phyloP scores from a whole-genome alignment of 139 green algal genomes.

The Micractinium conductrix region DNA sequence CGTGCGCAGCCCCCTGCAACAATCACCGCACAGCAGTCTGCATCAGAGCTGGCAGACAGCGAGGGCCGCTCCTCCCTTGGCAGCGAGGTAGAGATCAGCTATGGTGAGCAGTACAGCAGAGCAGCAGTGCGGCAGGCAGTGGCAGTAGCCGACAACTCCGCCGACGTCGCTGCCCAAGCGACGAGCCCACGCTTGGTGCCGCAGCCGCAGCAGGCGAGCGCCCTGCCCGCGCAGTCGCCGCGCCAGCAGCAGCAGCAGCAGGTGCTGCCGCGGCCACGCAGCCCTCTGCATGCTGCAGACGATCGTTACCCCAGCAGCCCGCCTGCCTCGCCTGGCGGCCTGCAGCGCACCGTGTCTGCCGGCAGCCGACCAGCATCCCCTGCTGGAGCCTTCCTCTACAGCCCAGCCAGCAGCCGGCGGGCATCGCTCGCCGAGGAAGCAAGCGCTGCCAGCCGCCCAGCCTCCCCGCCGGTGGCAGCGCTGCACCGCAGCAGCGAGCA shows the following conservation, averaged over 20 bases:
- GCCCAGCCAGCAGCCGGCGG: background rate
- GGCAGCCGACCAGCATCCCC: background rate
- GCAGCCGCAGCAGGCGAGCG: background rate
- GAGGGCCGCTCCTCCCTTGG: background rate
- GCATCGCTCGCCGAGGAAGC: background rate
- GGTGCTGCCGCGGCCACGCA: background rate
- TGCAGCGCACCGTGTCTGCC: background rate
- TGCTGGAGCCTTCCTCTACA: background rate
- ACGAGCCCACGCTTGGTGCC: background rate
- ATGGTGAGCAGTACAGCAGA: background rate
- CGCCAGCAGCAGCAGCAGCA: background rate
- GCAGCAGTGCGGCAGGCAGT: background rate
- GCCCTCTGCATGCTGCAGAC: conserved; percentile 2
- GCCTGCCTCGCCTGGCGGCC: background rate
- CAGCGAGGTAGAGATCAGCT: conserved; percentile 15
- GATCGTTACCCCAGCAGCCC: conserved; percentile 28
- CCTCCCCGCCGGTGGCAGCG: background rate
- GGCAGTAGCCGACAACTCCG: background rate
- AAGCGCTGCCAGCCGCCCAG: background rate
- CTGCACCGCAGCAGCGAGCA: background rate
- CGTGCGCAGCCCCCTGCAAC: background rate
- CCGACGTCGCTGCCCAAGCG: background rate
- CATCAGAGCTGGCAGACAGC: no score
- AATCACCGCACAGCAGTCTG: no score
- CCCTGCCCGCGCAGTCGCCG: background rate